Evolutionary conservation across 345 rosid genomes (phyloP).

Genomic region (Pugionium dolabratum): DNA sequence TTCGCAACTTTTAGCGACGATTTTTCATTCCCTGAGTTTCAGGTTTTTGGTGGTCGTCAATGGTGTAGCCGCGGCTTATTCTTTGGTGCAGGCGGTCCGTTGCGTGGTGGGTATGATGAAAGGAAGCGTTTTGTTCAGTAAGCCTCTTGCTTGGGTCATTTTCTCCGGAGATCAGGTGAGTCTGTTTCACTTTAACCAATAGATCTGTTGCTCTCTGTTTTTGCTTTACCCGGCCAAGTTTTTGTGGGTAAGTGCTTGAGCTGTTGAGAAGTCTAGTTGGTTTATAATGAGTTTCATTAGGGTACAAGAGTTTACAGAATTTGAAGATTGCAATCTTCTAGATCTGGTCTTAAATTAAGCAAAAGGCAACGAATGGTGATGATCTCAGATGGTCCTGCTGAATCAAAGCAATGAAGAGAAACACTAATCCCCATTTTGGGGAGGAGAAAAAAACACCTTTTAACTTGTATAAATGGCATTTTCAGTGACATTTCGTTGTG

Average conservation of each 20-base stretch:
- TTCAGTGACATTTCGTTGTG: constrained; percentile 12
- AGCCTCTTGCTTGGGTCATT: constrained; percentile 85
- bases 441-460: not conserved
- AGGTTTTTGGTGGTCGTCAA: constrained; percentile 82
- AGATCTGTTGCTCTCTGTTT: constrained; percentile 15
- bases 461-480: constrained; percentile 1
- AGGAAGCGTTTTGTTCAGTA: constrained; percentile 67
- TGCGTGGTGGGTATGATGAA: constrained; percentile 68
- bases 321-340: constrained; percentile 13
- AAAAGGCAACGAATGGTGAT: not conserved
- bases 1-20: not conserved
- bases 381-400: constrained; percentile 21
- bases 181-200: not conserved
- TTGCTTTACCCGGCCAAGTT: constrained; percentile 1
- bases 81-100: constrained; percentile 67
- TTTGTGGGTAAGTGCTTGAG: constrained; percentile 1
- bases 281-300: constrained; percentile 11
- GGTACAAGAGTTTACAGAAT: constrained; percentile 9
- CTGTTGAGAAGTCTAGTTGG: too few relatives aligned
- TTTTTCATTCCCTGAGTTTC: constrained; percentile 20
- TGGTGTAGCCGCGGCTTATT: constrained; percentile 75
- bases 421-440: not conserved
- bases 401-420: not conserved
- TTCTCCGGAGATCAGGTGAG: constrained; percentile 92
- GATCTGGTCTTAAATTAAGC: not conserved